These are phyloP conservation scores for Myrica gale DNA, from an alignment of 306 rosid species.

Conservation along the genomic window DNA sequence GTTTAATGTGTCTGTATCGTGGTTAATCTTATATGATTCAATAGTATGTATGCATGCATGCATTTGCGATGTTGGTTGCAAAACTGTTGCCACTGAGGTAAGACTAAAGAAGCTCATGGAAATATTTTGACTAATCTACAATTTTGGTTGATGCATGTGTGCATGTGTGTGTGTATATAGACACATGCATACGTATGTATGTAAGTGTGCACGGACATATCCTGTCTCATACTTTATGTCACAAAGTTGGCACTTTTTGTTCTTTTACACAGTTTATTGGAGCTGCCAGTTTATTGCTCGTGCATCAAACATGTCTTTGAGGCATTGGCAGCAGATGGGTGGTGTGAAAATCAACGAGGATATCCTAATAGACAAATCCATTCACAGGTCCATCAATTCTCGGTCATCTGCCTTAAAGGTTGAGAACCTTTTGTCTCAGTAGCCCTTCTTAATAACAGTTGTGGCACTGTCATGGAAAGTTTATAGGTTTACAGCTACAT, in stretches of 20 bases:
- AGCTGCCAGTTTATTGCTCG: constrained; percentile 93
- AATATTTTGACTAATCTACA: too few species aligned
- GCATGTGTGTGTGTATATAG: too few species aligned
- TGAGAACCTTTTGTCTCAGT: constrained; percentile 17
- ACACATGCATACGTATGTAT: too few species aligned
- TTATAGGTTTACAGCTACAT: background rate
- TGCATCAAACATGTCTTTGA: constrained; percentile 71
- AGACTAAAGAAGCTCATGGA: too few species aligned
- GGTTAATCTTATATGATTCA: too few species aligned
- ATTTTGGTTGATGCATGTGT: too few species aligned
- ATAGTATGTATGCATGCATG: too few species aligned
- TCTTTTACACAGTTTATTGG: constrained; percentile 71
- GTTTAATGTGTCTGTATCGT: too few species aligned
- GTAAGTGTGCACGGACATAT: background rate
- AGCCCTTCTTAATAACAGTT: constrained; percentile 8
- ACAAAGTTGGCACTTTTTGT: background rate
- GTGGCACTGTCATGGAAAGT: constrained; percentile 16
- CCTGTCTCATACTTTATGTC: background rate
- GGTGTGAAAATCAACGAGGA: constrained; percentile 81
- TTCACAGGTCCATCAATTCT: constrained; percentile 83
- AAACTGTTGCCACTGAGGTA: too few species aligned
- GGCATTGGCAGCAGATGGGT: constrained; percentile 94
- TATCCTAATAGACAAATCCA: constrained; percentile 75
- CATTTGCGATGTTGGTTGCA: too few species aligned
- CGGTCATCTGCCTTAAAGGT: constrained; percentile 92